Evolutionary conservation across 1,284 basidiomycete species (phyloP).

Genomic region (Apiotrichum brassicae): DNA sequence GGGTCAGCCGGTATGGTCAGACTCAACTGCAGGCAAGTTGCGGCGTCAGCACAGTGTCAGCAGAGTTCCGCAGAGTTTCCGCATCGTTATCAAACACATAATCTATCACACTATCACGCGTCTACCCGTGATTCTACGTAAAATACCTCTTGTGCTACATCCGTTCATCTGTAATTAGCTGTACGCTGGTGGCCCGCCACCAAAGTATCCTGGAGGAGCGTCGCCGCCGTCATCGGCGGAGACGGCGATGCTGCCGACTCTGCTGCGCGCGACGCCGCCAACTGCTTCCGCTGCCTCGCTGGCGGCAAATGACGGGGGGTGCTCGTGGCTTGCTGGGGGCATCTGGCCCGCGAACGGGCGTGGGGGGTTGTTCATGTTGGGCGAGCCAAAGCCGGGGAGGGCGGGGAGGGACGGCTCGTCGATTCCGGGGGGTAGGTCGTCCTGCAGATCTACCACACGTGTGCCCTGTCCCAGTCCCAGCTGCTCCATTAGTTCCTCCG

Average conservation of each 20-base stretch:
- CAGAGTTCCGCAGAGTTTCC: too few species aligned
- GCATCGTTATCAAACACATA: too few species aligned
- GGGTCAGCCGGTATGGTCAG: too few species aligned
- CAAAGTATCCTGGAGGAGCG: constrained; percentile 35
- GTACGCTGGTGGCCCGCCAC: constrained; percentile 29
- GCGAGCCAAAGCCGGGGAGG: constrained; percentile 27
- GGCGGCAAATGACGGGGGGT: constrained; percentile 41
- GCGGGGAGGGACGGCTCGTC: constrained; percentile 48
- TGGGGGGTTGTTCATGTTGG: neutral
- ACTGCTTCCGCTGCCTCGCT: constrained; percentile 41
- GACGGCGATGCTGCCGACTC: constrained; percentile 6
- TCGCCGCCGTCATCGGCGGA: constrained; percentile 11
- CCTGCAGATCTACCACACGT: constrained; percentile 44
- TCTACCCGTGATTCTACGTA: too few species aligned
- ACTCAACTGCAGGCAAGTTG: too few species aligned
- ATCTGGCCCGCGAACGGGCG: constrained; percentile 9
- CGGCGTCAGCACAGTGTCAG: too few species aligned
- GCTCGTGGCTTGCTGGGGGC: constrained; percentile 9
- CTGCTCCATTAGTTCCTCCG: constrained; percentile 39
- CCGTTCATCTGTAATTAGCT: constrained; percentile 10
- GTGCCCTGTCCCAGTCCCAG: constrained; percentile 45
- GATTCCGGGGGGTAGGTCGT: constrained; percentile 46
- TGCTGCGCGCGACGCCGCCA: constrained; percentile 13
- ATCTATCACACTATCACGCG: too few species aligned
- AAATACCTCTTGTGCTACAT: too few species aligned